Conservation (phyloP, 2,329 filamentous ascomycete species). For the Davidsoniella eucalypti region DNA sequence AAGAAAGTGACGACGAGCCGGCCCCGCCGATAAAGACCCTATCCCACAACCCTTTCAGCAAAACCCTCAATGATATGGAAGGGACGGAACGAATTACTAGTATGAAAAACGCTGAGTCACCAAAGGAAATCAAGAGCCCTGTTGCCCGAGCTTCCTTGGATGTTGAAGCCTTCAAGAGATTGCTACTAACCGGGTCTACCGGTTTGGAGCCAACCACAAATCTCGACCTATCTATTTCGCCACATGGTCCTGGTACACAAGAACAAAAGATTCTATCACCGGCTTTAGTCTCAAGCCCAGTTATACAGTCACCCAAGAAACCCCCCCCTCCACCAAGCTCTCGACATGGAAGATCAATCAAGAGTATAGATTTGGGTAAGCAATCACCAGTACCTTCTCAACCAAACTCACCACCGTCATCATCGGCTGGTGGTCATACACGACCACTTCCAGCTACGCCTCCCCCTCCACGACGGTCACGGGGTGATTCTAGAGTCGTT, state of each 20-base stretch:
- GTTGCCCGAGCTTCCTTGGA: slow-evolving; percentile 25
- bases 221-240: background rate
- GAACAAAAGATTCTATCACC: background rate
- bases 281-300: slow-evolving; percentile 4
- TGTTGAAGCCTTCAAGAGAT: slow-evolving; percentile 59
- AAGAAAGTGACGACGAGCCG: slow-evolving; percentile 12
- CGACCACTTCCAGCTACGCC: slow-evolving; percentile 33
- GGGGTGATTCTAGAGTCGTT: slow-evolving; percentile 37
- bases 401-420: slow-evolving; percentile 13
- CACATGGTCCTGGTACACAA: background rate
- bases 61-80: slow-evolving; percentile 36
- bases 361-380: slow-evolving; percentile 27
- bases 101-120: slow-evolving; percentile 10
- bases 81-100: background rate
- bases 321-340: slow-evolving; percentile 59
- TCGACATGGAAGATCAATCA: slow-evolving; percentile 61
- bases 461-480: slow-evolving; percentile 29
- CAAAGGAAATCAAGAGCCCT: background rate
- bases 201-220: slow-evolving; percentile 18
- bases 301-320: slow-evolving; percentile 32
- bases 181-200: slow-evolving; percentile 57
- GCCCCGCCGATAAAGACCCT: background rate
- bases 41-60: slow-evolving; percentile 33
- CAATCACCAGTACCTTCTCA: slow-evolving; percentile 14
- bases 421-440: background rate